Base-by-base conservation (phyloP, 495 filamentous ascomycete species). In the Penicillium alfredii region DNA sequence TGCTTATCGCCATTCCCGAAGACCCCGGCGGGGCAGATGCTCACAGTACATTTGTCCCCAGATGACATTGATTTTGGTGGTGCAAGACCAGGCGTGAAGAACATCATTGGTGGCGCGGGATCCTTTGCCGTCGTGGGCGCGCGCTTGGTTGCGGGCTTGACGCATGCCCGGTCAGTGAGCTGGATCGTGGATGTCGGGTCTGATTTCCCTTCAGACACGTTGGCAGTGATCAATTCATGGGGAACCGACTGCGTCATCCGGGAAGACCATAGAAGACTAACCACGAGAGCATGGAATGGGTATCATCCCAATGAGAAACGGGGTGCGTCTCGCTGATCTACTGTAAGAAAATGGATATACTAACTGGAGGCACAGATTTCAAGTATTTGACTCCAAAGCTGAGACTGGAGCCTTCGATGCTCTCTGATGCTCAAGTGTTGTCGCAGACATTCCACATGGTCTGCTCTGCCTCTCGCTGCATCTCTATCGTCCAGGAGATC, bases 121-220 rank as follows among this genome's bases (percentile, higher is more conserved):
- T 70, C 87, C 10, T 98, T 86, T 58, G 80, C 84, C 1, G 83
- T 88, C 8, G 64, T 97, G 12, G 92, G 92, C 8, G 92, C 92
- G 4, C 86, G 92, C 25, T 65, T 98, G 22, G 84, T 94, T 55
- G 83, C 84, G 56, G 73, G 53, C 23, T 50, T 54, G 20, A 31
- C 56, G 8, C 40, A 62, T 45, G 47, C 58, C 24, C 56, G 49
- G 27, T 75, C 81, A 26, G 75, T 95, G 14, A 89, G 86, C 42
- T 94, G 88, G 87, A 84, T 96, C 39, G 78, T 98, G 20, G 92
- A 98, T 61, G 73, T 76, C 40, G 92, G 92, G 27, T 77, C 73
- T 13, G 92, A 98, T 63, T 95, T 97, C 45, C 88, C 89, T 0
- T 21, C 63, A 1, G 62, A 74, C 14, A 68, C 92, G 22, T 71